phyloP scores from a whole-genome alignment of 306 rosid species.

The Dalbergia cultrata region DNA sequence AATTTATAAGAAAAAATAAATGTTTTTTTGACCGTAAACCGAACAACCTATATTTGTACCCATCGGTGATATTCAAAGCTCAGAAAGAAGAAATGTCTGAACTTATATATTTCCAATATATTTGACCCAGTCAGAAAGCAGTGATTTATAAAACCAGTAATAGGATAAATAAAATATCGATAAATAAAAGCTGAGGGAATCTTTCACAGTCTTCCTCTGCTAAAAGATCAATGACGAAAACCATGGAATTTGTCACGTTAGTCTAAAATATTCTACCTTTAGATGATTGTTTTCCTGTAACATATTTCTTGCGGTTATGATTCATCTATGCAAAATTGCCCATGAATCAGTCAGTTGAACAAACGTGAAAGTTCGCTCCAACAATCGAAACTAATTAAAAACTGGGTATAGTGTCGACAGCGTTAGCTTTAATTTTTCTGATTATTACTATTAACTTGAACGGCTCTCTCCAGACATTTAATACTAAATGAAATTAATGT shows the following conservation, averaged over 20 bases:
- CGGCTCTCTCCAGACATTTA: conserved; percentile 1
- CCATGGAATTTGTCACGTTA: conserved; percentile 25
- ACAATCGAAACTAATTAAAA: conserved; percentile 55
- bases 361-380: conserved; percentile 64
- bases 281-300: conserved; percentile 27
- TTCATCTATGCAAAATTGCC: conserved; percentile 35
- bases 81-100: not conserved
- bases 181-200: conserved; percentile 28
- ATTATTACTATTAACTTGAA: not conserved
- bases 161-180: not conserved
- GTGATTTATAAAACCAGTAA: not conserved
- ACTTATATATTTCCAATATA: not conserved
- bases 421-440: not conserved
- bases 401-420: conserved; percentile 23
- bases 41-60: not conserved
- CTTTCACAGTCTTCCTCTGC: conserved; percentile 34
- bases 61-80: not conserved
- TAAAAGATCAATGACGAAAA: conserved; percentile 35
- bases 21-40: not conserved
- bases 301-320: conserved; percentile 26
- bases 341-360: conserved; percentile 74
- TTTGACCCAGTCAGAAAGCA: conserved; percentile 36
- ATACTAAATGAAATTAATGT: conserved; percentile 18
- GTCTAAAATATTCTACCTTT: conserved; percentile 28
- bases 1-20: conserved; percentile 19